Base-by-base conservation (phyloP, 2,329 filamentous ascomycete genomes). In the Neonectria hederae region DNA sequence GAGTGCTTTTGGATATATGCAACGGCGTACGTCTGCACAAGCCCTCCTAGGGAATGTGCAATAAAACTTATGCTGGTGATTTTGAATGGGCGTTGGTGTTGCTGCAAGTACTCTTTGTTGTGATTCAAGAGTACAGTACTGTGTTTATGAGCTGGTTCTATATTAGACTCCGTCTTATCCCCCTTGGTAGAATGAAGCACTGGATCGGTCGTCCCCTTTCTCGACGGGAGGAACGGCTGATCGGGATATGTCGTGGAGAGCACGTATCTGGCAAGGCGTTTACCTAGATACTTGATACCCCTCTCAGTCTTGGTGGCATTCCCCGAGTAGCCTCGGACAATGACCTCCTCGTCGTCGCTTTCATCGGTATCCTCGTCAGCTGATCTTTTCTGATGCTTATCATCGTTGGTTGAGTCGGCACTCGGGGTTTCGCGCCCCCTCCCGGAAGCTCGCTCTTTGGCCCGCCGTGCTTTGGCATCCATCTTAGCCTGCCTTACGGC, bases 1-100 rank as follows among this genome's bases (percentile, higher is more conserved):
- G 93, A 97, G 77, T 98, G 94, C 76, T 97, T 97, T 73, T 97
- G 92, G 49, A 98, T 97, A 76, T 98, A 98, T 9, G 94, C 95
- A 62, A 98, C 90, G 2, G 95, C 95, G 76, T 98, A 98, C 0
- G 92, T 97, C 77, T 98, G 95, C 17, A 97, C 87, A 19, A 97
- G 83, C 0, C 95, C 95, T 28, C 95, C 95, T 0, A 98, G 86
- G 0, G 94, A 97, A 79, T 98, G 95, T 0, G 90, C 94, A 61
- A 98, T 87, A 76, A 98, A 97, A 75, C 94, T 97, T 77, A 98
- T 97, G 76, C 94, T 97, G 11, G 94, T 96, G 73, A 97, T 93
- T 70, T 89, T 90, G 78, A 97, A 98, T 2, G 90, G 84, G 3
- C 90, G 83, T 43, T 84, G 79, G 6, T 74, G 68, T 30, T 72